These are phyloP conservation scores for Yueomyces sp. DNA, from an alignment of 805 yeast genomes.

Conservation along the genomic window DNA sequence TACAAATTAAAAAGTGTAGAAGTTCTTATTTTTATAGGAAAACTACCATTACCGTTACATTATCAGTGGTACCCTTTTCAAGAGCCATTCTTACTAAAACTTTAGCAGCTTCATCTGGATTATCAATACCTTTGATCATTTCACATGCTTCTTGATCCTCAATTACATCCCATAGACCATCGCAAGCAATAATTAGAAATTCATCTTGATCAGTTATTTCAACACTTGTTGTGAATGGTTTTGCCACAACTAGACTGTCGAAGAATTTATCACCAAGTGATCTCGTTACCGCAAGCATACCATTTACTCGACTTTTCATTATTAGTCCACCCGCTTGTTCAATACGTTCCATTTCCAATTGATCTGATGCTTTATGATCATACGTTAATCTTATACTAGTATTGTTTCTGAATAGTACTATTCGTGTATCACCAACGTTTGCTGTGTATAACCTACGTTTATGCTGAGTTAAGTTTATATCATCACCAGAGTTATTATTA, in stretches of 20 bases:
- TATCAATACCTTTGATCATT: slow-evolving; percentile 38
- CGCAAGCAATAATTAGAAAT: slow-evolving; percentile 84
- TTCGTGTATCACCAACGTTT: slow-evolving; percentile 87
- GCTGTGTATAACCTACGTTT: slow-evolving; percentile 79
- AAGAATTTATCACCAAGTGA: slow-evolving; percentile 89
- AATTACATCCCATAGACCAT: slow-evolving; percentile 94
- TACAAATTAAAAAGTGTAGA: no score
- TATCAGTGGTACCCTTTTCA: slow-evolving; percentile 72
- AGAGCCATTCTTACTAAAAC: slow-evolving; percentile 61
- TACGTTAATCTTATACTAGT: slow-evolving; percentile 69
- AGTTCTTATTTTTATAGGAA: slow-evolving; percentile 9
- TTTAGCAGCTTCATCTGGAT: slow-evolving; percentile 57
- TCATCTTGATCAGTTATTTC: slow-evolving; percentile 53
- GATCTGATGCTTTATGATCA: slow-evolving; percentile 88
- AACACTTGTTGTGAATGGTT: slow-evolving; percentile 85
- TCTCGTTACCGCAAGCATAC: slow-evolving; percentile 87
- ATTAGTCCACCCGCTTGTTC: slow-evolving; percentile 73
- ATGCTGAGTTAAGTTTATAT: slow-evolving; percentile 28
- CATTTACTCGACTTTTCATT: slow-evolving; percentile 86
- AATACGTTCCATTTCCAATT: slow-evolving; percentile 62
- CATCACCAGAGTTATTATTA: slow-evolving; percentile 2
- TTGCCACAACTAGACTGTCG: slow-evolving; percentile 78
- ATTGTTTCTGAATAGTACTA: slow-evolving; percentile 65
- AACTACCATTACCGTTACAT: slow-evolving; percentile 87
- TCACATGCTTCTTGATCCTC: slow-evolving; percentile 76